Percentiles rank a stretch among this genome's conserved stretches.
These are phyloP conservation scores for Pichia exigua DNA, from an alignment of 805 yeast species.

Conservation along the genomic window DNA sequence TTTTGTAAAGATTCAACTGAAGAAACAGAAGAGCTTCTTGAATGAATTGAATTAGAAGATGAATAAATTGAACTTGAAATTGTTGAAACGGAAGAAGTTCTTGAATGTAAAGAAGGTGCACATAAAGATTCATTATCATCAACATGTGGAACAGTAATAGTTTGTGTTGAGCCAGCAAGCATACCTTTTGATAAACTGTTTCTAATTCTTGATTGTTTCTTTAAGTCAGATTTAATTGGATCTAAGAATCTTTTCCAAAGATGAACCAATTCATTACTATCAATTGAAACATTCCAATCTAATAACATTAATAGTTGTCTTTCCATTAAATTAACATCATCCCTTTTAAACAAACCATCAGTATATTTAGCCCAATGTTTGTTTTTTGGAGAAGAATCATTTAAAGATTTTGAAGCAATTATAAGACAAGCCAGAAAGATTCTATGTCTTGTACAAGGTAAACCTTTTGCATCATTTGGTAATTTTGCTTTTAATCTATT, in stretches of 20 bases:
- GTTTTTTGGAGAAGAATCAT: slow-evolving; percentile 73
- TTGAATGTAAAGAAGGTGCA: slow-evolving; percentile 5
- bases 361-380: slow-evolving; percentile 75
- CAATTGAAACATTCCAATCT: slow-evolving; percentile 59
- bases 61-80: slow-evolving; percentile 7
- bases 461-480: slow-evolving; percentile 66
- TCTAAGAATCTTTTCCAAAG: slow-evolving; percentile 40
- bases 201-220: slow-evolving; percentile 26
- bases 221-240: slow-evolving; percentile 38
- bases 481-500: slow-evolving; percentile 51
- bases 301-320: slow-evolving; percentile 61
- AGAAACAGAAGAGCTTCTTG: slow-evolving; percentile 28
- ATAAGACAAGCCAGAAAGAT: slow-evolving; percentile 69
- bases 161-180: slow-evolving; percentile 24
- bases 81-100: slow-evolving; percentile 11
- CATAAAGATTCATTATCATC: neutral
- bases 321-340: slow-evolving; percentile 75
- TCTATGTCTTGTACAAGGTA: slow-evolving; percentile 75
- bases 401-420: slow-evolving; percentile 64
- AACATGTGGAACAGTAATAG: slow-evolving; percentile 15
- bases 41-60: slow-evolving; percentile 21
- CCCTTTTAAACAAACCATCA: slow-evolving; percentile 58
- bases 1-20: slow-evolving; percentile 6
- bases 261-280: slow-evolving; percentile 35
- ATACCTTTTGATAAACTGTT: slow-evolving; percentile 23